Evolutionary conservation across 495 filamentous ascomycete genomes (phyloP).

Genomic region (Lentithecium fluviatile): DNA sequence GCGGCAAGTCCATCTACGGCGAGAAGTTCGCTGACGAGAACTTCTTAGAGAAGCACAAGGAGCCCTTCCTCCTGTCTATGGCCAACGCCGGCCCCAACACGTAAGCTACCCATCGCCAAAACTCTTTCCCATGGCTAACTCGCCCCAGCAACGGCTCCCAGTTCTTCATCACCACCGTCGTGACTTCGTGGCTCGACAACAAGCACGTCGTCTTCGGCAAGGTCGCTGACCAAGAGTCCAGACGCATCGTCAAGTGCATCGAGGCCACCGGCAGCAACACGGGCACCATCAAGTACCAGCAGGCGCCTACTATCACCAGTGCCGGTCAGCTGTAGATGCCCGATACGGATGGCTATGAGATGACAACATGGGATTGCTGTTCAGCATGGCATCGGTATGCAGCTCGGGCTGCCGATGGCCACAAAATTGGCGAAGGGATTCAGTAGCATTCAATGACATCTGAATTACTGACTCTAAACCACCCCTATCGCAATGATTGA

Average conservation of each 20-base stretch:
- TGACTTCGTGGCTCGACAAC: conserved; percentile 47
- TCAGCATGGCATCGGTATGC: not conserved
- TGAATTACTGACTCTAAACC: conserved; percentile 3
- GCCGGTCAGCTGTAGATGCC: conserved; percentile 34
- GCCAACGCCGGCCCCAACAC: conserved; percentile 80
- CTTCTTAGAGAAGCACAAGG: conserved; percentile 64
- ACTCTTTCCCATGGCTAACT: conserved; percentile 32
- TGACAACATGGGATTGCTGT: too few relatives aligned
- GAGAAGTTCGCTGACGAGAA: conserved; percentile 85
- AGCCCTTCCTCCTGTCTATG: conserved; percentile 72
- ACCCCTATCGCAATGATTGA: too few relatives aligned
- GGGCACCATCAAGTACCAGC: conserved; percentile 45
- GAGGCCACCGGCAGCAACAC: conserved; percentile 43
- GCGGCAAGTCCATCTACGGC: conserved; percentile 85
- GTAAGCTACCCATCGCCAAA: conserved; percentile 46
- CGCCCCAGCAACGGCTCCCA: conserved; percentile 68
- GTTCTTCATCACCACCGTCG: conserved; percentile 59
- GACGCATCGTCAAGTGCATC: conserved; percentile 43
- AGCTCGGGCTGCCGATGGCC: not conserved
- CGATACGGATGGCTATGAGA: not conserved
- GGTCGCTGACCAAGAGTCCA: conserved; percentile 42
- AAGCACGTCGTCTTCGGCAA: conserved; percentile 50
- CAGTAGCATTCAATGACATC: conserved; percentile 19
- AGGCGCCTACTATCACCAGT: conserved; percentile 40
- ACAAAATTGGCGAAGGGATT: conserved; percentile 7